phyloP scores from a whole-genome alignment of 2,329 filamentous ascomycete genomes.

The Ophiosphaerella narmari region DNA sequence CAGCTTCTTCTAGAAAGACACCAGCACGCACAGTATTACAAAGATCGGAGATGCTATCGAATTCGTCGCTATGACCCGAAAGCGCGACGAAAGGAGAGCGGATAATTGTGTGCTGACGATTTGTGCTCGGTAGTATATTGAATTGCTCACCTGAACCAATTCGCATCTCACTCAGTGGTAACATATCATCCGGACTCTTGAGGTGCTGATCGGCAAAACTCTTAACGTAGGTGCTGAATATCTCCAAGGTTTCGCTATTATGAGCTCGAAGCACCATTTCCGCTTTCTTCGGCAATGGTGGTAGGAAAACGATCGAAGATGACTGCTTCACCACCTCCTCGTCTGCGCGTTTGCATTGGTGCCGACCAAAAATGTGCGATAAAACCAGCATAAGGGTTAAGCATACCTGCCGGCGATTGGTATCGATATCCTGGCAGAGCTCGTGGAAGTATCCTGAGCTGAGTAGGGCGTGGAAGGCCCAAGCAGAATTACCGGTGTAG shows the following conservation, averaged over 20 bases:
- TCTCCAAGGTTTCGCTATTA: conserved; percentile 67
- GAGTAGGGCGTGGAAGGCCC: conserved; percentile 76
- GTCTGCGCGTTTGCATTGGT: conserved; percentile 55
- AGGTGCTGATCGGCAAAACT: conserved; percentile 72
- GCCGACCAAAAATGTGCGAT: conserved; percentile 71
- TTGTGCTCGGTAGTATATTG: conserved; percentile 13
- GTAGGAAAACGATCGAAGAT: conserved; percentile 69
- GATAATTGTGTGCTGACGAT: conserved; percentile 52
- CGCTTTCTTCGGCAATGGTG: conserved; percentile 63
- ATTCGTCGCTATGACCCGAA: conserved; percentile 69
- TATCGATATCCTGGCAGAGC: conserved; percentile 63
- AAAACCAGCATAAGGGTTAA: conserved; percentile 70
- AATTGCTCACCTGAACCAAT: conserved; percentile 44
- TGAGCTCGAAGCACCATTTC: conserved; percentile 62
- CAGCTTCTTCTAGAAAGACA: conserved; percentile 75
- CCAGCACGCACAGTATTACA: conserved; percentile 67
- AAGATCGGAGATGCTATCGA: conserved; percentile 68
- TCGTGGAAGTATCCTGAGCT: conserved; percentile 71
- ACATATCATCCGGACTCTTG: conserved; percentile 54
- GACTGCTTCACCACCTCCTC: conserved; percentile 59
- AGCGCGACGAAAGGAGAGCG: conserved; percentile 73
- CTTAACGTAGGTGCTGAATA: conserved; percentile 70
- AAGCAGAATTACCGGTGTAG: conserved; percentile 74
- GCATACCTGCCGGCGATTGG: conserved; percentile 56
- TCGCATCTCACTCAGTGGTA: conserved; percentile 64